Conservation (phyloP, 192 early-diverging fungal genomes). For the Podila horticola region DNA sequence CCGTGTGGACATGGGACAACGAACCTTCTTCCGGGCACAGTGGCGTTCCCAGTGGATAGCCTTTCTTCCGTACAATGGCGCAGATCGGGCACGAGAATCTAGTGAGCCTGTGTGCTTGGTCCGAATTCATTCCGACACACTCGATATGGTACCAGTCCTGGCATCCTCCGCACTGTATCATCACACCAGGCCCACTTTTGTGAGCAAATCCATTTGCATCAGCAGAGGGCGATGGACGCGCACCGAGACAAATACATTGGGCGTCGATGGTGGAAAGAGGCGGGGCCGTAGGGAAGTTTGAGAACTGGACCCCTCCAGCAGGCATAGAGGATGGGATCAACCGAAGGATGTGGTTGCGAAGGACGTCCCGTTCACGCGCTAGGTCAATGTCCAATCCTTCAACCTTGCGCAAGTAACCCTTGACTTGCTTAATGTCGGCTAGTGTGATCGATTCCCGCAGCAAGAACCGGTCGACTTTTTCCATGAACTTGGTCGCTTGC, state of each 20-base stretch:
- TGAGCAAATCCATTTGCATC: background rate
- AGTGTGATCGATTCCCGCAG: slow-evolving; percentile 10
- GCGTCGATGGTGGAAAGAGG: slow-evolving; percentile 8
- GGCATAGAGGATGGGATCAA: slow-evolving; percentile 23
- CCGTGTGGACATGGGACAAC: background rate
- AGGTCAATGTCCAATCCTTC: slow-evolving; percentile 55
- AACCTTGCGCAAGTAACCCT: slow-evolving; percentile 50
- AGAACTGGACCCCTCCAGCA: slow-evolving; percentile 8
- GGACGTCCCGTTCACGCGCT: slow-evolving; percentile 48
- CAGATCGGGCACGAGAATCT: slow-evolving; percentile 72
- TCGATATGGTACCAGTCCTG: slow-evolving; percentile 72
- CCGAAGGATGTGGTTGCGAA: slow-evolving; percentile 52
- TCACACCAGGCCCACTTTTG: slow-evolving; percentile 14
- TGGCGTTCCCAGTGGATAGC: slow-evolving; percentile 9
- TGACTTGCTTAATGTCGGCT: slow-evolving; percentile 49
- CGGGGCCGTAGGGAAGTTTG: slow-evolving; percentile 26
- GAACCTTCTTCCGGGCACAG: slow-evolving; percentile 29
- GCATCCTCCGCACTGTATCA: slow-evolving; percentile 73
- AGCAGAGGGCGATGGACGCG: background rate
- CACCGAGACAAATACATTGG: slow-evolving; percentile 14
- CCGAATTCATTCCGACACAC: slow-evolving; percentile 62
- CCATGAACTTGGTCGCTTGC: slow-evolving; percentile 6
- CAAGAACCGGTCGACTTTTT: slow-evolving; percentile 24
- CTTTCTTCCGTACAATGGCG: slow-evolving; percentile 30
- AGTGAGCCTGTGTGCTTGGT: slow-evolving; percentile 53